Evolutionary conservation across 2,329 filamentous ascomycete genomes (phyloP).

Genomic region (Clonostachys rosea): DNA sequence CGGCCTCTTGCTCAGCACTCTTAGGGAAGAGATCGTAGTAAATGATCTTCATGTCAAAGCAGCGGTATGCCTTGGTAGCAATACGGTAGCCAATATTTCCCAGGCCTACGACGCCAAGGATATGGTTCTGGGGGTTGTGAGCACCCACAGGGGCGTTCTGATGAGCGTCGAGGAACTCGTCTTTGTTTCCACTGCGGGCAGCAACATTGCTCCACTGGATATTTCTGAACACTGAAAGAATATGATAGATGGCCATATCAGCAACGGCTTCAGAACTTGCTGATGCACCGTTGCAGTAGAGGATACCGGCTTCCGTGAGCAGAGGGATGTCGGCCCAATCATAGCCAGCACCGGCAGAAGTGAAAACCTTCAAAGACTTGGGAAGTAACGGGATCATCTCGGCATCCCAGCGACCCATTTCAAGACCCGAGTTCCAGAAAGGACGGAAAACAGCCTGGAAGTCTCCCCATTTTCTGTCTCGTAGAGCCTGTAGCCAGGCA

Average conservation of each 20-base stretch:
- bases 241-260: constrained; percentile 54
- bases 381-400: constrained; percentile 54
- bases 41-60: constrained; percentile 52
- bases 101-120: constrained; percentile 54
- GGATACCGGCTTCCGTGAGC: constrained; percentile 26
- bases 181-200: constrained; percentile 35
- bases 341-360: constrained; percentile 57
- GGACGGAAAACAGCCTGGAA: constrained; percentile 45
- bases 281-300: constrained; percentile 60
- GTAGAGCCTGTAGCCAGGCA: constrained; percentile 27
- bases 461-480: constrained; percentile 31
- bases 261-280: constrained; percentile 59
- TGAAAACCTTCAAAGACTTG: constrained; percentile 47
- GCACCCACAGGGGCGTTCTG: constrained; percentile 45
- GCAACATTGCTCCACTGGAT: constrained; percentile 50
- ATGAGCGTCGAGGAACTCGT: constrained; percentile 47
- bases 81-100: constrained; percentile 50
- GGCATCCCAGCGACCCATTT: constrained; percentile 59
- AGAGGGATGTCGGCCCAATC: constrained; percentile 54
- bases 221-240: constrained; percentile 53
- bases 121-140: constrained; percentile 48
- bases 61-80: constrained; percentile 47
- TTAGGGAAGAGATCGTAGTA: constrained; percentile 45
- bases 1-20: constrained; percentile 29
- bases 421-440: constrained; percentile 60